Percentiles rank a stretch among this genome's conserved stretches.
Conservation (phyloP, 2,329 filamentous ascomycete species). For the Aspergillus sp. region DNA sequence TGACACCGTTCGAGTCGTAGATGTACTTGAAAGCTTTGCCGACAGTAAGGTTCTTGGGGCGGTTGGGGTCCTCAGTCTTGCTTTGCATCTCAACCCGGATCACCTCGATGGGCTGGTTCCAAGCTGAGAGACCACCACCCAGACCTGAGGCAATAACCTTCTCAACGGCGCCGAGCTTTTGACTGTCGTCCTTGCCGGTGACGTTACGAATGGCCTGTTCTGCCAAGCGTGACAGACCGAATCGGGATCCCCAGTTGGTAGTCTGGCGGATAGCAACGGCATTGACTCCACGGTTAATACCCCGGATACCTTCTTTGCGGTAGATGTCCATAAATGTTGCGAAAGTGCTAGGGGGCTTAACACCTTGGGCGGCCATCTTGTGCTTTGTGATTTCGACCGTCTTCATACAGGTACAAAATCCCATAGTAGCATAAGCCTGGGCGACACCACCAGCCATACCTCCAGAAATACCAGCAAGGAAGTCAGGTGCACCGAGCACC, state of each 20-base stretch:
- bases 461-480: conserved; percentile 82
- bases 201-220: conserved; percentile 80
- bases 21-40: conserved; percentile 81
- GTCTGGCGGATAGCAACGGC: conserved; percentile 98
- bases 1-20: conserved; percentile 82
- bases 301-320: conserved; percentile 85
- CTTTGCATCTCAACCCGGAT: conserved; percentile 99
- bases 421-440: conserved; percentile 99
- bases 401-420: conserved; percentile 99
- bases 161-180: conserved; percentile 77
- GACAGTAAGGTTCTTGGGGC: conserved; percentile 98
- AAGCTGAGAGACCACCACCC: conserved; percentile 91
- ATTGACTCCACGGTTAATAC: conserved; percentile 99
- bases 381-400: conserved; percentile 99
- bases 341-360: conserved; percentile 86
- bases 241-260: conserved; percentile 98
- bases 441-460: conserved; percentile 94
- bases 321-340: conserved; percentile 97
- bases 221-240: conserved; percentile 87
- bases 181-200: conserved; percentile 74
- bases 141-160: conserved; percentile 85
- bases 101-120: conserved; percentile 99
- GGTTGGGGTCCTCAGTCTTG: conserved; percentile 96
- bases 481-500: conserved; percentile 77
- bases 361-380: conserved; percentile 82